These are phyloP conservation scores for Pelargonium myrrhifolium DNA, from an alignment of 441 rosid genomes.

Conservation along the genomic window DNA sequence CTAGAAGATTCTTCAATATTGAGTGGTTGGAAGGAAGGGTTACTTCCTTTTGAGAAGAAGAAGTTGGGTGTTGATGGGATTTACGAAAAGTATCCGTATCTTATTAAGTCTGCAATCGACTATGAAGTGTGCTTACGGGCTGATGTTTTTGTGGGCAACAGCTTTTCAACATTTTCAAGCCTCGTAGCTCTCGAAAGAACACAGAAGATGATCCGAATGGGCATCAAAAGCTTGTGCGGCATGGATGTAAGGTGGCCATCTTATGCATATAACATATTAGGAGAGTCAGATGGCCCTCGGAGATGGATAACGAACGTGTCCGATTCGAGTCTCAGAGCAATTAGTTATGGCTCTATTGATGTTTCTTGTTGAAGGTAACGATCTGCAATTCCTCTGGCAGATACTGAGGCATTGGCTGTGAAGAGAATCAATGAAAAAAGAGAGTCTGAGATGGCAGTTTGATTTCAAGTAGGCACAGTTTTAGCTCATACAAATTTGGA, in stretches of 20 bases:
- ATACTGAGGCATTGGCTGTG: background rate
- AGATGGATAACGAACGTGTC: constrained; percentile 89
- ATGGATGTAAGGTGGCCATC: constrained; percentile 61
- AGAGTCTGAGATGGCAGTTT: background rate
- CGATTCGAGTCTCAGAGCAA: constrained; percentile 62
- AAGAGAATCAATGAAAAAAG: no score
- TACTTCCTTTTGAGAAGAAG: constrained; percentile 73
- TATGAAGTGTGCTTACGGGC: constrained; percentile 87
- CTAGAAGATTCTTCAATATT: constrained; percentile 65
- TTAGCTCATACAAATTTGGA: background rate
- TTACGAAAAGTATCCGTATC: constrained; percentile 65
- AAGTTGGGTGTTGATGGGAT: constrained; percentile 57
- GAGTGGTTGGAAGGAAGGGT: constrained; percentile 65
- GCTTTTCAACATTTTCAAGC: constrained; percentile 92
- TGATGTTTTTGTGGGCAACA: constrained; percentile 79
- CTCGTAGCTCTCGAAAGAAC: constrained; percentile 82
- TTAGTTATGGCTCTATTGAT: constrained; percentile 68
- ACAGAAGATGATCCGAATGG: constrained; percentile 60
- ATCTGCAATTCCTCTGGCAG: background rate
- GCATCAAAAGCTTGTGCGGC: constrained; percentile 44
- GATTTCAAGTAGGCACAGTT: background rate
- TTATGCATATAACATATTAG: constrained; percentile 73
- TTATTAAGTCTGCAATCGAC: constrained; percentile 84
- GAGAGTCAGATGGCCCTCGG: constrained; percentile 52
- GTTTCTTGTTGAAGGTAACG: constrained; percentile 49